Percentiles rank a stretch among this genome's conserved stretches.
These are phyloP conservation scores for Paramyrothecium sp. DNA, from an alignment of 2,329 filamentous ascomycete genomes.

Conservation along the genomic window DNA sequence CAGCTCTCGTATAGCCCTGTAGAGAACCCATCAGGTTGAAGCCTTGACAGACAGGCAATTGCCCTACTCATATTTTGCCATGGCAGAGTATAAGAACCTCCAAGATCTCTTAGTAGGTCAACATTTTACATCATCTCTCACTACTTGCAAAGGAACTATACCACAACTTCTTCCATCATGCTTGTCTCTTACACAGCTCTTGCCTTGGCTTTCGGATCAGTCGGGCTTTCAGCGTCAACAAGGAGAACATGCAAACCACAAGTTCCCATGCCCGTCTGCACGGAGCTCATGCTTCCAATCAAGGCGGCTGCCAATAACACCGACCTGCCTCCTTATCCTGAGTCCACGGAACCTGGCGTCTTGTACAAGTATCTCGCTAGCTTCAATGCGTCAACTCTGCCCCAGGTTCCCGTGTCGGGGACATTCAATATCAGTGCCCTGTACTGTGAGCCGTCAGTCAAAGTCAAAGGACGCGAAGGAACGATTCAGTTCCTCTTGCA, in stretches of 20 bases:
- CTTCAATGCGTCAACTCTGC: not conserved
- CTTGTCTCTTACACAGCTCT: not conserved
- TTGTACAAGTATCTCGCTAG: not conserved
- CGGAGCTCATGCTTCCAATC: not conserved
- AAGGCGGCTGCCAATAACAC: not conserved
- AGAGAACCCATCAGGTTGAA: not conserved
- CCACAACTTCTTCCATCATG: not conserved
- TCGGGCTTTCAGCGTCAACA: not conserved
- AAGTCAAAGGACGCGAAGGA: not conserved
- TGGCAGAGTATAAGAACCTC: not conserved
- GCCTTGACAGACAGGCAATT: not conserved
- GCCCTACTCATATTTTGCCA: not conserved
- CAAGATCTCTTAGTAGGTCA: not conserved
- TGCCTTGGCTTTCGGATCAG: not conserved
- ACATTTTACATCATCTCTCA: not conserved
- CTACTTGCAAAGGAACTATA: not conserved
- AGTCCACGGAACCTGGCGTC: not conserved
- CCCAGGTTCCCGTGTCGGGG: not conserved
- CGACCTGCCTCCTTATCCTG: not conserved
- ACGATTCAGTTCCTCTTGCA: not conserved
- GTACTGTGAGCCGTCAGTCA: not conserved
- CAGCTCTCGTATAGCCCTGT: not conserved
- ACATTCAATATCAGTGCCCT: not conserved
- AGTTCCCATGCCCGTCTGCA: not conserved
- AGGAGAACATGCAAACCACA: not conserved